Evolutionary conservation across 2,329 filamentous ascomycete genomes (phyloP), one percentile per base, ranked within the genome.

Genomic region (Fusarium caatingaense): DNA sequence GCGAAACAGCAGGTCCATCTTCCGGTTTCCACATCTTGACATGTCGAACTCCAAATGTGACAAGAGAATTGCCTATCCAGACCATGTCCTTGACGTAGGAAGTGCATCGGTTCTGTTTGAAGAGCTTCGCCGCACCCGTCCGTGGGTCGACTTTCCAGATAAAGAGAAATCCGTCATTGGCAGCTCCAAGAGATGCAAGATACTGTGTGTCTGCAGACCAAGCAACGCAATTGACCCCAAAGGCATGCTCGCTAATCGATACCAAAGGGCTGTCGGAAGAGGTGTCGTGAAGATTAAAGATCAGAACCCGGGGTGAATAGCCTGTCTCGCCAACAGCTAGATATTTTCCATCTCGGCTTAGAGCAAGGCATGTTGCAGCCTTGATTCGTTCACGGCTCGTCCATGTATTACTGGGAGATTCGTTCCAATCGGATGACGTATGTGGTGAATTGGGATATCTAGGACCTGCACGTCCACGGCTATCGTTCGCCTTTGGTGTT

Each of bases 271-370:
- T 87, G 75, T 98, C 94, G 5, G 91, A 91, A 3, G 93, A 92
- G 37, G 87, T 87, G 75, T 97, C 94, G 73, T 92, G 88, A 8
- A 96, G 89, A 32, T 89, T 93, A 80, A 97, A 99, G 57, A 99
- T 91, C 60, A 98, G 85, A 23, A 99, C 93, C 56, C 96, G 88
- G 8, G 96, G 96, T 56, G 91, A 92, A 80, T 98, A 98, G 23
- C 96, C 96, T 6, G 94, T 97, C 87, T 99, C 96, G 74, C 96
- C 96, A 5, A 98, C 92, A 11, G 95, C 96, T 55, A 99, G 84
- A 77, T 92, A 97, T 73, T 89, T 92, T 32, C 93, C 94, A 80
- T 98, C 94, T 2, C 90, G 89, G 77, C 94, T 98, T 70, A 99
- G 86, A 23, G 93, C 91, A 27, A 99, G 87, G 76, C 94, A 97